phyloP scores from a whole-genome alignment of 2,329 filamentous ascomycete genomes.

The Claviceps cyperi region DNA sequence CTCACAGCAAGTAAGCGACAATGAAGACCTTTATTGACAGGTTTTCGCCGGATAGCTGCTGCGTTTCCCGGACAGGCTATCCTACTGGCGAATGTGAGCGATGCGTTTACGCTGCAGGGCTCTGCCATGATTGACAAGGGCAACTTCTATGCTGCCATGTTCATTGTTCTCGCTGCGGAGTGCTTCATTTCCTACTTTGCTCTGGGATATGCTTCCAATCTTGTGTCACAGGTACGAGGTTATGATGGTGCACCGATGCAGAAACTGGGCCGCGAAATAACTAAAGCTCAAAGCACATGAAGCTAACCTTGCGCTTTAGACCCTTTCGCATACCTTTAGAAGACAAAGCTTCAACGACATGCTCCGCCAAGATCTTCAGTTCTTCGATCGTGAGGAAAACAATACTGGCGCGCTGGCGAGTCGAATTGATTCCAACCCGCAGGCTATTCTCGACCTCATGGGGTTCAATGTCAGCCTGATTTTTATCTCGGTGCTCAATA shows the following conservation, averaged over 20 bases:
- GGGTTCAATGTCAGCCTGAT: slow-evolving; percentile 27
- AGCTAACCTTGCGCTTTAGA: slow-evolving; percentile 3
- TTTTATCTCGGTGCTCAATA: slow-evolving; percentile 22
- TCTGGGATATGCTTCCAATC: slow-evolving; percentile 22
- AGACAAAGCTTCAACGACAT: slow-evolving; percentile 16
- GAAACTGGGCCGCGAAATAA: not conserved
- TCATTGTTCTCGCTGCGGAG: slow-evolving; percentile 33
- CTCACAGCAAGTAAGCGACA: no score
- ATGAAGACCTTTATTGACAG: no score
- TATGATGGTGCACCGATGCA: not conserved
- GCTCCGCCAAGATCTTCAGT: slow-evolving; percentile 26
- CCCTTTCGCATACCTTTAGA: slow-evolving; percentile 16
- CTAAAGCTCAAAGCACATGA: not conserved
- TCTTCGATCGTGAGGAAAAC: slow-evolving; percentile 28
- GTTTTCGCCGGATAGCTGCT: slow-evolving; percentile 12
- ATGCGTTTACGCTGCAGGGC: slow-evolving; percentile 24
- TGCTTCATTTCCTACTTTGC: slow-evolving; percentile 29
- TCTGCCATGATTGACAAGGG: slow-evolving; percentile 22
- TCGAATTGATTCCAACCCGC: slow-evolving; percentile 22
- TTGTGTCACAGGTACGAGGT: slow-evolving; percentile 13
- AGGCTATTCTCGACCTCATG: slow-evolving; percentile 27
- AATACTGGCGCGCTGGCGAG: slow-evolving; percentile 23
- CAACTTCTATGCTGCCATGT: slow-evolving; percentile 42
- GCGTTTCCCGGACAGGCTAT: slow-evolving; percentile 29
- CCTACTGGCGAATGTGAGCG: slow-evolving; percentile 25